Percentiles rank a stretch among this genome's conserved stretches.
These are phyloP conservation scores for Rhodomyrtus psidioides DNA, from an alignment of 441 rosid genomes.

Conservation along the genomic window DNA sequence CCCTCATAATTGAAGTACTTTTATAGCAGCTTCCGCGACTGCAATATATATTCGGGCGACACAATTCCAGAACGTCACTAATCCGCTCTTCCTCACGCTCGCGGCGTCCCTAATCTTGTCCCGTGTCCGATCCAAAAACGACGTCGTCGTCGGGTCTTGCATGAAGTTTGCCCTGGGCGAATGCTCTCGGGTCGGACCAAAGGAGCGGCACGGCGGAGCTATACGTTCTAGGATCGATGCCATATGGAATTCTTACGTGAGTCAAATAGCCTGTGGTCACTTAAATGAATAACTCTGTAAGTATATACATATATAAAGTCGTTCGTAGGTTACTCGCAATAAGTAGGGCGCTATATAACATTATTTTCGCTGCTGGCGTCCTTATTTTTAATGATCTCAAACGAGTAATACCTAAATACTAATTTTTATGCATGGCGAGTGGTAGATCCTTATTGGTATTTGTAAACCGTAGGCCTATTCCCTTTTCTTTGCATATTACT, in stretches of 20 bases:
- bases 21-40: no score
- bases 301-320: no score
- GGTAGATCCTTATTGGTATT: not conserved
- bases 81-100: not conserved
- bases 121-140: not conserved
- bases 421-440: not conserved
- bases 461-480: not conserved
- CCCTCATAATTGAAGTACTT: no score
- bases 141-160: not conserved
- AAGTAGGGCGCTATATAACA: accelerated
- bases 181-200: not conserved
- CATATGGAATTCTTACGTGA: not conserved
- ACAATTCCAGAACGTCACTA: not conserved
- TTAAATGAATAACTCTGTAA: not conserved
- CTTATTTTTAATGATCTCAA: accelerated
- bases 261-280: accelerated
- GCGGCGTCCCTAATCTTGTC: not conserved
- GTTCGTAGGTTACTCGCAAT: not conserved
- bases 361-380: not conserved
- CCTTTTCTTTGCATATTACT: not conserved
- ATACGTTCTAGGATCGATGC: not conserved
- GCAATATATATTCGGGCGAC: no score
- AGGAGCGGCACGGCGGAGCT: not conserved
- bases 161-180: not conserved
- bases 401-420: not conserved